Evolutionary conservation across 441 rosid genomes (phyloP).

Genomic region (Jatropha podagrica): DNA sequence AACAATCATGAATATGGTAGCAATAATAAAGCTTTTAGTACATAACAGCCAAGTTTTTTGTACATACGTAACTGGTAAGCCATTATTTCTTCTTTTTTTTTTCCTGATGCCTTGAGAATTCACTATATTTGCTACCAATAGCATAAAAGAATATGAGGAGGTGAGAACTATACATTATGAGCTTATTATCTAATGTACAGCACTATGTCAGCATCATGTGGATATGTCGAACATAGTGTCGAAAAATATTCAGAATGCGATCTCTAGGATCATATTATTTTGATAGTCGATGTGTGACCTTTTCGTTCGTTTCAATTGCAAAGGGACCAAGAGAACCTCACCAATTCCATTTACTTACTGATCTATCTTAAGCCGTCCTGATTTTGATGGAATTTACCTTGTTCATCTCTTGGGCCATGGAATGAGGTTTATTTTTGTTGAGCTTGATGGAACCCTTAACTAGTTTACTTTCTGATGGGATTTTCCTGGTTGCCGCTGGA

Average conservation of each 20-base stretch:
- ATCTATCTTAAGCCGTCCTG: conserved; percentile 33
- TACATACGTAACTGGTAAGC: no score
- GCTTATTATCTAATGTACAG: conserved; percentile 4
- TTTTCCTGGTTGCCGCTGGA: conserved; percentile 41
- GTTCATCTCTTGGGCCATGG: conserved; percentile 25
- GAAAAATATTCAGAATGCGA: not conserved
- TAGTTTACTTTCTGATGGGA: conserved; percentile 34
- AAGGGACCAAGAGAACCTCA: not conserved
- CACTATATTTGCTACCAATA: conserved; percentile 3
- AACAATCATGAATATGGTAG: not conserved
- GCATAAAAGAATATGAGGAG: conserved; percentile 7
- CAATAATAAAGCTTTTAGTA: not conserved
- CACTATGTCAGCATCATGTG: not conserved
- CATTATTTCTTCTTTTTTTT: not conserved
- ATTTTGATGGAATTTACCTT: conserved; percentile 37
- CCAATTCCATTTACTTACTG: not conserved
- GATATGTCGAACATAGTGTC: no score
- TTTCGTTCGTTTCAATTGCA: not conserved
- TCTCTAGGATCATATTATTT: not conserved
- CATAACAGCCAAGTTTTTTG: not conserved
- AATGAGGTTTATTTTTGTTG: conserved; percentile 24
- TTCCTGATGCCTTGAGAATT: not conserved
- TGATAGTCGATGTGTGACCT: not conserved
- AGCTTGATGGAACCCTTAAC: conserved; percentile 28
- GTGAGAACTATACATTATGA: conserved; percentile 16